Percentiles rank a stretch among this genome's conserved stretches.
phyloP scores from a whole-genome alignment of 345 rosid species.

The Noccaea caerulescens region DNA sequence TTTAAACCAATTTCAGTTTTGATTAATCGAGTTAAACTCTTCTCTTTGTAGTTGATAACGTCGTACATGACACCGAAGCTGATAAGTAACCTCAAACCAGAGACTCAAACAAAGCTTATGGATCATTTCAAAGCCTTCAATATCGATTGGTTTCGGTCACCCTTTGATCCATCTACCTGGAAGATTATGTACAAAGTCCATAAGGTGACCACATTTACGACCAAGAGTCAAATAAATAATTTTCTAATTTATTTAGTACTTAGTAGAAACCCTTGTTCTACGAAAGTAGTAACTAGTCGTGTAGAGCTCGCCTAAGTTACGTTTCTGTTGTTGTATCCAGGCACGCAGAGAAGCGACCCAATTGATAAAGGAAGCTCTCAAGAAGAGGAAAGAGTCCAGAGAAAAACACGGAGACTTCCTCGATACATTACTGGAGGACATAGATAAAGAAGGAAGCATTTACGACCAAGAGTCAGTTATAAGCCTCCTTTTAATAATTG shows the following conservation, averaged over 20 bases:
- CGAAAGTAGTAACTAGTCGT: too few relatives aligned
- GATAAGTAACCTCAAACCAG: conserved; percentile 29
- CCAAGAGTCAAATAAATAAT: too few relatives aligned
- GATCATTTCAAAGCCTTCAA: conserved; percentile 16
- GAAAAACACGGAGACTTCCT: conserved; percentile 27
- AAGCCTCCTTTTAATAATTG: conserved; percentile 13
- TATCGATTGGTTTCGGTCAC: conserved; percentile 27
- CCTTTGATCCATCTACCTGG: conserved; percentile 34
- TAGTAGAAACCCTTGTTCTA: too few relatives aligned
- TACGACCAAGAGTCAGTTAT: conserved; percentile 11
- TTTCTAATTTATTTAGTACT: too few relatives aligned
- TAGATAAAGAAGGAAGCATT: conserved; percentile 26
- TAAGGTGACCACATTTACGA: conserved; percentile 15
- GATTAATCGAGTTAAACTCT: too few relatives aligned
- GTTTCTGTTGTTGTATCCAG: conserved; percentile 8
- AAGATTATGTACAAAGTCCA: conserved; percentile 24
- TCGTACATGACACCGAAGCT: conserved; percentile 16
- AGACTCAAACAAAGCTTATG: neutral
- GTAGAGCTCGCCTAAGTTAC: too few relatives aligned
- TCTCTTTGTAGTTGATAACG: conserved; percentile 33
- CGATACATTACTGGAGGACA: neutral
- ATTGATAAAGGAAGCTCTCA: conserved; percentile 6
- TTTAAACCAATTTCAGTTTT: too few relatives aligned
- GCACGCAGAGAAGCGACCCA: conserved; percentile 27
- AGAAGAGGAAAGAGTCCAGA: conserved; percentile 3